A percentile compares a stretch with the other conserved stretches of the same genome.
Evolutionary conservation across 2,329 filamentous ascomycete genomes (phyloP).

Genomic region (Podosphaera xanthii): DNA sequence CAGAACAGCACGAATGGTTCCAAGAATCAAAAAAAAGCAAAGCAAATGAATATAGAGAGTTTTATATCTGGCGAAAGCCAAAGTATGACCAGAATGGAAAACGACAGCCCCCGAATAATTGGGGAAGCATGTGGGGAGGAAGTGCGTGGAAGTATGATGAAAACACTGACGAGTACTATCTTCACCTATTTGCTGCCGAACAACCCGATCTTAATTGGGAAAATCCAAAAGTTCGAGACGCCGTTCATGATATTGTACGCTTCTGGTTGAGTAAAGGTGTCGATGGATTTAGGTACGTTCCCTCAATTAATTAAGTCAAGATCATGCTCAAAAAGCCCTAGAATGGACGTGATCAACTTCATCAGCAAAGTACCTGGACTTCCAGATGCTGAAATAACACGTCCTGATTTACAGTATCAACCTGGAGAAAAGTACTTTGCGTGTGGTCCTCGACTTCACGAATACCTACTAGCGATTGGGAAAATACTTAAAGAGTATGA

Average conservation of each 20-base stretch:
- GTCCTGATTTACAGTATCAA: conserved; percentile 25
- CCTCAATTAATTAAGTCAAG: neutral
- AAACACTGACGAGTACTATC: conserved; percentile 27
- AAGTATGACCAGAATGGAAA: conserved; percentile 17
- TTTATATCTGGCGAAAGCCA: conserved; percentile 37
- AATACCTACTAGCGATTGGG: conserved; percentile 25
- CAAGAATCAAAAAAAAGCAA: conserved; percentile 25
- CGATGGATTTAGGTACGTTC: conserved; percentile 24
- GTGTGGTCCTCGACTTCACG: conserved; percentile 36
- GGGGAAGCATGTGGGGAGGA: conserved; percentile 20
- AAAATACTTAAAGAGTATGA: conserved; percentile 24
- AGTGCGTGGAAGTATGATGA: conserved; percentile 32
- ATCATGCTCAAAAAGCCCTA: neutral
- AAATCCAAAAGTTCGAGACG: conserved; percentile 37
- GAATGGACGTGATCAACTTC: conserved; percentile 46
- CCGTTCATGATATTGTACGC: conserved; percentile 44
- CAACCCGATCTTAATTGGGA: conserved; percentile 68
- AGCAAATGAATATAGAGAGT: conserved; percentile 30
- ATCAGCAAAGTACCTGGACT: conserved; percentile 37
- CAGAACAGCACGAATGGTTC: conserved; percentile 30
- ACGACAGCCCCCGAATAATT: conserved; percentile 22
- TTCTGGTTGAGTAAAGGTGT: conserved; percentile 50
- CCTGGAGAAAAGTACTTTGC: conserved; percentile 24
- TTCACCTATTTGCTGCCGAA: conserved; percentile 40
- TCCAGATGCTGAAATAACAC: conserved; percentile 24